Evolutionary conservation across 768 basidiomycete genomes (phyloP).

Genomic region (Dacryopinax spathularia): DNA sequence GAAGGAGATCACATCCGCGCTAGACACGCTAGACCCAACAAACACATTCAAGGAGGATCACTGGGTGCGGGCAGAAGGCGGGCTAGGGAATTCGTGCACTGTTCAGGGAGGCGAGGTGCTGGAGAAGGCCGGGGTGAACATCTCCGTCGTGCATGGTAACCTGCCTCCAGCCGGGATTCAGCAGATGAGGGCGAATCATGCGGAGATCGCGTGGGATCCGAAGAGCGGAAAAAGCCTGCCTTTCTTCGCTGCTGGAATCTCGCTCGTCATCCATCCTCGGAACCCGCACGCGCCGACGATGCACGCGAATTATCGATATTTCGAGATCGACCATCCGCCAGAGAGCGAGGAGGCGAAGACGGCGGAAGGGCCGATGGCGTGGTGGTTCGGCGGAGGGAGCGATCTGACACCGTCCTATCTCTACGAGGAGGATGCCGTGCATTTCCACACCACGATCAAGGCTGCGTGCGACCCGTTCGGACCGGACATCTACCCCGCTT

Average conservation of each 20-base stretch:
- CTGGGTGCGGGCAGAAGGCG: constrained; percentile 35
- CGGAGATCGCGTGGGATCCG: constrained; percentile 49
- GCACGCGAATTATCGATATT: constrained; percentile 95
- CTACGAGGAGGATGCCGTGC: constrained; percentile 67
- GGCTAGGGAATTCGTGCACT: constrained; percentile 18
- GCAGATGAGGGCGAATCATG: constrained; percentile 91
- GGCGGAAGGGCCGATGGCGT: constrained; percentile 51
- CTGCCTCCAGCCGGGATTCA: constrained; percentile 81
- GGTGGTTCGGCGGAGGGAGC: constrained; percentile 98
- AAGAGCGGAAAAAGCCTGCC: constrained; percentile 50
- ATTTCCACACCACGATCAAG: constrained; percentile 75
- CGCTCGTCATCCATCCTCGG: constrained; percentile 83
- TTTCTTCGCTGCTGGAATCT: constrained; percentile 86
- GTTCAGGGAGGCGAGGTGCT: constrained; percentile 36
- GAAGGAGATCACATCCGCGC: constrained; percentile 54
- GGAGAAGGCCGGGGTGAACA: constrained; percentile 94
- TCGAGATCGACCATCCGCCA: constrained; percentile 54
- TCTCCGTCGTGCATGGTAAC: constrained; percentile 75
- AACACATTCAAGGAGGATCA: constrained; percentile 67
- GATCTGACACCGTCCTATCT: constrained; percentile 92
- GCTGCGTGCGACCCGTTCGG: constrained; percentile 63
- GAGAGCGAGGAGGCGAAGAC: constrained; percentile 23
- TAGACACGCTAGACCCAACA: constrained; percentile 66
- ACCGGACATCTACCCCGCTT: constrained; percentile 47
- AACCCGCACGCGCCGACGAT: constrained; percentile 90